Percentiles rank a stretch among this genome's conserved stretches.
Conservation (phyloP, 768 basidiomycete genomes). For the Boletus edulis region DNA sequence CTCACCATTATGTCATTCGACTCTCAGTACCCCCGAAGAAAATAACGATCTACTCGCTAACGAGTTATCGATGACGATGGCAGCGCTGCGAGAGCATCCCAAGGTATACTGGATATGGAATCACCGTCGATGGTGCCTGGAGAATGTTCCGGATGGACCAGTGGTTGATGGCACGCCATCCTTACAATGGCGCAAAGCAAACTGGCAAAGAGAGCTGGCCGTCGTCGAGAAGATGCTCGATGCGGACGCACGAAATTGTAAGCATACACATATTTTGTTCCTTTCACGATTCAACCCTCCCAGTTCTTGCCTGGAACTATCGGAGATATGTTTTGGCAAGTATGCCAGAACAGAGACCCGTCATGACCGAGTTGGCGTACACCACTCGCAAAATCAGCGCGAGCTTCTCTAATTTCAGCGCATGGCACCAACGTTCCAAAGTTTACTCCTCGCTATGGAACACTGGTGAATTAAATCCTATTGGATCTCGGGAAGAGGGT, state of each 20-base stretch:
- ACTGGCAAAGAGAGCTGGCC: slow-evolving; percentile 84
- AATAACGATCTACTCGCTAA: slow-evolving; percentile 61
- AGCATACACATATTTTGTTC: slow-evolving; percentile 25
- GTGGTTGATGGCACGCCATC: slow-evolving; percentile 40
- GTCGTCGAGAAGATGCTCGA: slow-evolving; percentile 93
- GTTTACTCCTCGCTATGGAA: slow-evolving; percentile 68
- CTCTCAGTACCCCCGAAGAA: slow-evolving; percentile 54
- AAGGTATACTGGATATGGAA: slow-evolving; percentile 99
- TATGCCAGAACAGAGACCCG: slow-evolving; percentile 57
- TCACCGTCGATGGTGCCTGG: slow-evolving; percentile 93
- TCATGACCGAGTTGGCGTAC: slow-evolving; percentile 73
- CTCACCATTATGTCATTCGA: slow-evolving; percentile 7
- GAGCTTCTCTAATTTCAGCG: slow-evolving; percentile 97
- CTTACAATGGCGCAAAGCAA: slow-evolving; percentile 70
- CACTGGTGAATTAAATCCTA: slow-evolving; percentile 47
- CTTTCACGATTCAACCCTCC: slow-evolving; percentile 2
- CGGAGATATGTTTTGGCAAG: slow-evolving; percentile 78
- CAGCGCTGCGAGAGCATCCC: slow-evolving; percentile 78
- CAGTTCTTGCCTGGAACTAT: slow-evolving; percentile 96
- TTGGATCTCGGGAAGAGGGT: slow-evolving; percentile 70
- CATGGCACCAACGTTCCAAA: slow-evolving; percentile 97
- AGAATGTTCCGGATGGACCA: slow-evolving; percentile 78
- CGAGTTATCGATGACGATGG: slow-evolving; percentile 81
- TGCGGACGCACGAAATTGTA: slow-evolving; percentile 90
- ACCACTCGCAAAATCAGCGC: slow-evolving; percentile 89